These are phyloP conservation scores for Candida neerlandica DNA, from an alignment of 1,139 yeast genomes.

Conservation along the genomic window DNA sequence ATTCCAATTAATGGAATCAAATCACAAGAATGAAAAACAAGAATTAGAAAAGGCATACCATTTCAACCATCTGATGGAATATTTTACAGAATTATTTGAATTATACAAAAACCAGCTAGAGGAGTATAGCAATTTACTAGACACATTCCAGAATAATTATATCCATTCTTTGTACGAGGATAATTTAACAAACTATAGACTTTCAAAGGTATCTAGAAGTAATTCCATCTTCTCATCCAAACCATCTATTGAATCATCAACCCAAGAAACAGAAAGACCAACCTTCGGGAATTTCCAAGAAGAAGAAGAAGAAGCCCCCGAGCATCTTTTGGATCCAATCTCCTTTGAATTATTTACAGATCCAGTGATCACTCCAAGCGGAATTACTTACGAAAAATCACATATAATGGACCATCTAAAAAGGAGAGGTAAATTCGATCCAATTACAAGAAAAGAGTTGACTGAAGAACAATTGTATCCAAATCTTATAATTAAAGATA, in stretches of 20 bases:
- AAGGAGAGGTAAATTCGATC: constrained; percentile 20
- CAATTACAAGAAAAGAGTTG: constrained; percentile 34
- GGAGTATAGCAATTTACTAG: constrained; percentile 24
- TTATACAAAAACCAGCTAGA: constrained; percentile 20
- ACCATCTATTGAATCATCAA: constrained; percentile 5
- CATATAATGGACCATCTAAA: constrained; percentile 16
- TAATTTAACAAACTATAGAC: constrained; percentile 6
- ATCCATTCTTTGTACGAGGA: constrained; percentile 17
- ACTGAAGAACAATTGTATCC: constrained; percentile 44
- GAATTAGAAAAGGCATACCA: constrained; percentile 17
- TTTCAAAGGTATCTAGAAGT: constrained; percentile 7
- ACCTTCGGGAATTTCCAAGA: constrained; percentile 20
- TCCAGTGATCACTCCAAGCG: constrained; percentile 54
- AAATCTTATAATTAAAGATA: constrained; percentile 43
- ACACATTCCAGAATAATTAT: constrained; percentile 26
- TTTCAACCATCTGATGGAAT: constrained; percentile 12
- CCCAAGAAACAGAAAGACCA: constrained; percentile 3
- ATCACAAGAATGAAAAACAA: constrained; percentile 19
- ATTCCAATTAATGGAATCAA: constrained; percentile 21
- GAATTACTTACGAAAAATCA: constrained; percentile 49
- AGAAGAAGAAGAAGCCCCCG: constrained; percentile 32
- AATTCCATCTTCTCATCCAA: constrained; percentile 9
- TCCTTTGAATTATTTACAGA: constrained; percentile 46
- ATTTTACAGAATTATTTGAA: constrained; percentile 20
- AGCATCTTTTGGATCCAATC: constrained; percentile 48